Percentiles rank a stretch among this genome's conserved stretches.
phyloP scores from a whole-genome alignment of 2,329 filamentous ascomycete species.

The Didymellaceae sp. region DNA sequence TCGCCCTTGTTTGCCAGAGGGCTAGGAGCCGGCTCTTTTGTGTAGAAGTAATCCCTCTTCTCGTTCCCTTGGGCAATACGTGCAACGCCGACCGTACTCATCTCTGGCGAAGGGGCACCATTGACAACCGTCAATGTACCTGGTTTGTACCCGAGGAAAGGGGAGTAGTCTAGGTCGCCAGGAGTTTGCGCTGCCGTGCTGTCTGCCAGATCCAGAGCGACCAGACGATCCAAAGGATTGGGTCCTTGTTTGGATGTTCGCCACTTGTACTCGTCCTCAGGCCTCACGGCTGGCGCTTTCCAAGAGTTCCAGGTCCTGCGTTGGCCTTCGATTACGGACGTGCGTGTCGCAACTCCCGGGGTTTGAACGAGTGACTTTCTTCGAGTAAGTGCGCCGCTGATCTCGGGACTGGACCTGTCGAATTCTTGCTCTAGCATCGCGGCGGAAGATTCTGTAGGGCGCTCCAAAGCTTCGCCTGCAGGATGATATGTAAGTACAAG shows the following conservation, averaged over 20 bases:
- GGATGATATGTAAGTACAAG: slow-evolving; percentile 15
- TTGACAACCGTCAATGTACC: slow-evolving; percentile 57
- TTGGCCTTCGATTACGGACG: slow-evolving; percentile 38
- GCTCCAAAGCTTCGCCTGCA: slow-evolving; percentile 40
- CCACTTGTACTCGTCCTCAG: slow-evolving; percentile 43
- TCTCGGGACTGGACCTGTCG: slow-evolving; percentile 16
- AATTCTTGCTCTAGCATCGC: slow-evolving; percentile 18
- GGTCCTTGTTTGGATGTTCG: slow-evolving; percentile 21
- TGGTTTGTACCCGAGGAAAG: slow-evolving; percentile 50
- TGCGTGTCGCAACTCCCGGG: slow-evolving; percentile 50
- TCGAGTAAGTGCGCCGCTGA: slow-evolving; percentile 40
- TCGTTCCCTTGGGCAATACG: not conserved
- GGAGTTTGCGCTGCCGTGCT: slow-evolving; percentile 48
- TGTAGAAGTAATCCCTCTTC: slow-evolving; percentile 39
- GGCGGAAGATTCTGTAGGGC: slow-evolving; percentile 21
- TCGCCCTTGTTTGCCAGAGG: slow-evolving; percentile 31
- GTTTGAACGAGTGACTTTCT: slow-evolving; percentile 50
- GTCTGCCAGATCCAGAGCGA: slow-evolving; percentile 29
- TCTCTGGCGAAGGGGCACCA: slow-evolving; percentile 54
- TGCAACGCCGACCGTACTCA: slow-evolving; percentile 37
- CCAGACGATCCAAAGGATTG: slow-evolving; percentile 30
- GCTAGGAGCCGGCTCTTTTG: slow-evolving; percentile 24
- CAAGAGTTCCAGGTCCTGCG: slow-evolving; percentile 46
- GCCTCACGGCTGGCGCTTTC: slow-evolving; percentile 33
- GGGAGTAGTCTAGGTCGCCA: slow-evolving; percentile 51